Evolutionary conservation across 2,329 filamentous ascomycete species (phyloP).

Genomic region (Zymoseptoria tritici): DNA sequence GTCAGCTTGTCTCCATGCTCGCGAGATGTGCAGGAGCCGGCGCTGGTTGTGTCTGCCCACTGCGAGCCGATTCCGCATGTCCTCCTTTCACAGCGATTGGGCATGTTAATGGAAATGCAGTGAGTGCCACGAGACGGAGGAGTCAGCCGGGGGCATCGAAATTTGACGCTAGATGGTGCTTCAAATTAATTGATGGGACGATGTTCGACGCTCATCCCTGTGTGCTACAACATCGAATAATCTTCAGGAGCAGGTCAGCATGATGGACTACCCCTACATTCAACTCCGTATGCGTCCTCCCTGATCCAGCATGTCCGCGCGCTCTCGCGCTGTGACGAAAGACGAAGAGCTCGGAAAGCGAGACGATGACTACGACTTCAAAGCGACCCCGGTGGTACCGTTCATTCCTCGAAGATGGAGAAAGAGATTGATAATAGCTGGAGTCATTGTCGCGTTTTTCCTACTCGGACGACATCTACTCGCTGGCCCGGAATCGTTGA

Average conservation of each 20-base stretch:
- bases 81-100: neutral
- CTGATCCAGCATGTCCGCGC: slow-evolving; percentile 8
- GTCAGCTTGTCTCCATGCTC: neutral
- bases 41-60: slow-evolving; percentile 8
- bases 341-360: slow-evolving; percentile 60
- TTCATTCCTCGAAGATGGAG: slow-evolving; percentile 33
- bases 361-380: slow-evolving; percentile 49
- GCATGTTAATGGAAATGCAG: neutral
- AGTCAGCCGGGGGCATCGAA: neutral
- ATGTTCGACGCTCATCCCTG: neutral
- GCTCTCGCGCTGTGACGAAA: slow-evolving; percentile 23
- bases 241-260: neutral
- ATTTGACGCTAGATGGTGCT: neutral
- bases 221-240: neutral
- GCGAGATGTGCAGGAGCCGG: slow-evolving; percentile 9
- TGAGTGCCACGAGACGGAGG: neutral
- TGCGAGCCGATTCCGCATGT: slow-evolving; percentile 13
- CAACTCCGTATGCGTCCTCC: neutral
- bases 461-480: neutral
- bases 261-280: neutral
- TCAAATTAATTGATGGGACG: neutral
- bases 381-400: slow-evolving; percentile 22
- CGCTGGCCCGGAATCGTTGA: slow-evolving; percentile 55
- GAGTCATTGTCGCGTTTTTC: neutral
- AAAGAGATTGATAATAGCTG: slow-evolving; percentile 39